These are phyloP conservation scores for Tieghemostelium lacteum DNA, from an alignment of 78 protist genomes.

Conservation along the genomic window DNA sequence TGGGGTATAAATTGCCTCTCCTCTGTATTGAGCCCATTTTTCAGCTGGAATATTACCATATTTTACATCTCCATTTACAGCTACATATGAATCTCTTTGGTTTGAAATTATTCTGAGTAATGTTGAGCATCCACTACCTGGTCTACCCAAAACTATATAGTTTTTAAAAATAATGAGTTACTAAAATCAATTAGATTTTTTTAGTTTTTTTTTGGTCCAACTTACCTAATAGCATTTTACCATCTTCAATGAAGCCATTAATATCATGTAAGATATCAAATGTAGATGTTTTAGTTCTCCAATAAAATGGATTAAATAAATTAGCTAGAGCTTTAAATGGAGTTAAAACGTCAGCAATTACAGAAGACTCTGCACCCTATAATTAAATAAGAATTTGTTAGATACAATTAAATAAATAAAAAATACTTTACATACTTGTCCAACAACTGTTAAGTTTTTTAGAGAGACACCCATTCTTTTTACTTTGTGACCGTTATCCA, in stretches of 20 bases:
- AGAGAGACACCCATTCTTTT: slow-evolving; percentile 75
- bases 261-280: slow-evolving; percentile 73
- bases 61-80: slow-evolving; percentile 36
- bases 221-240: slow-evolving; percentile 76
- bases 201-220: too few relatives aligned
- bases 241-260: slow-evolving; percentile 47
- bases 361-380: slow-evolving; percentile 50
- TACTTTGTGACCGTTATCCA: slow-evolving; percentile 9
- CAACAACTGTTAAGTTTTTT: slow-evolving; percentile 64
- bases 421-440: background rate
- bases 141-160: slow-evolving; percentile 75
- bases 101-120: slow-evolving; percentile 35
- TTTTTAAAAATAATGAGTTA: too few relatives aligned
- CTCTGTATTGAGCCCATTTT: slow-evolving; percentile 37
- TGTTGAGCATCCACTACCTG: slow-evolving; percentile 74
- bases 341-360: slow-evolving; percentile 31
- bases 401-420: too few relatives aligned
- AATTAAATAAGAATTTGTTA: background rate
- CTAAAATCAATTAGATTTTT: too few relatives aligned
- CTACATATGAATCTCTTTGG: slow-evolving; percentile 40
- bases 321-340: slow-evolving; percentile 39
- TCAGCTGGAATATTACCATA: slow-evolving; percentile 53
- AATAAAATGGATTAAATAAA: slow-evolving; percentile 52
- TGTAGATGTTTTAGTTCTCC: slow-evolving; percentile 53
- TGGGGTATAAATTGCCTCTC: slow-evolving; percentile 65